Conservation (phyloP, 768 basidiomycete species). For the Lenzites betulinus region DNA sequence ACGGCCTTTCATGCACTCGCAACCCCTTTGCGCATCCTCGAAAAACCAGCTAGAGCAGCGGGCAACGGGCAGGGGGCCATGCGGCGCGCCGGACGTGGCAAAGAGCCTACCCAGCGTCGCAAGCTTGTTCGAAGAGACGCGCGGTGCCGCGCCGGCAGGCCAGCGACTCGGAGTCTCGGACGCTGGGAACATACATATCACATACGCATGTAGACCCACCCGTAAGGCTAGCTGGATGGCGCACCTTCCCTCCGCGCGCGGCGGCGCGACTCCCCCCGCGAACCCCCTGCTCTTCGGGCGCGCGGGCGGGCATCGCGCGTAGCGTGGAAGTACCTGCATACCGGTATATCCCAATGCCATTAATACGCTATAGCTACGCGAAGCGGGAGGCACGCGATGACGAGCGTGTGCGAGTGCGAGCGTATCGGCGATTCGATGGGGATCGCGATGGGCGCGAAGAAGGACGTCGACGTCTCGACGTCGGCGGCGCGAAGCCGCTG, state of each 20-base stretch:
- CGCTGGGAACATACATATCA: neutral
- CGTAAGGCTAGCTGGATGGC: too few relatives aligned
- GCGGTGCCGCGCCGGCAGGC: neutral
- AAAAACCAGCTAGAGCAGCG: too few relatives aligned
- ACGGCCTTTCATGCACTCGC: too few relatives aligned
- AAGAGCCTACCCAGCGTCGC: slow-evolving; percentile 1
- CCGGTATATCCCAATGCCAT: too few relatives aligned
- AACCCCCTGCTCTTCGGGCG: neutral
- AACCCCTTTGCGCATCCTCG: too few relatives aligned
- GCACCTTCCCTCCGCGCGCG: neutral
- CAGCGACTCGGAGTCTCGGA: slow-evolving; percentile 5
- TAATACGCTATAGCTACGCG: too few relatives aligned
- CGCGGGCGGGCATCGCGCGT: neutral
- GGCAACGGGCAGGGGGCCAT: too few relatives aligned
- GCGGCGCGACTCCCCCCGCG: slow-evolving; percentile 8
- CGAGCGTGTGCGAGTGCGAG: neutral
- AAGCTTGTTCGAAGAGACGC: neutral
- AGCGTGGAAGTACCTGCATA: too few relatives aligned
- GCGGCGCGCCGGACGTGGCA: neutral
- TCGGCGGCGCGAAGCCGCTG: neutral
- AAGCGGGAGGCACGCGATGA: slow-evolving; percentile 10
- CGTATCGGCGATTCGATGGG: slow-evolving; percentile 21
- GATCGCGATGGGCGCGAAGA: slow-evolving; percentile 16
- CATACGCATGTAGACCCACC: neutral
- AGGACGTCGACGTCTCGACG: neutral